phyloP scores from a whole-genome alignment of 176 grass and related monocot species.

The Metroxylon sagu region DNA sequence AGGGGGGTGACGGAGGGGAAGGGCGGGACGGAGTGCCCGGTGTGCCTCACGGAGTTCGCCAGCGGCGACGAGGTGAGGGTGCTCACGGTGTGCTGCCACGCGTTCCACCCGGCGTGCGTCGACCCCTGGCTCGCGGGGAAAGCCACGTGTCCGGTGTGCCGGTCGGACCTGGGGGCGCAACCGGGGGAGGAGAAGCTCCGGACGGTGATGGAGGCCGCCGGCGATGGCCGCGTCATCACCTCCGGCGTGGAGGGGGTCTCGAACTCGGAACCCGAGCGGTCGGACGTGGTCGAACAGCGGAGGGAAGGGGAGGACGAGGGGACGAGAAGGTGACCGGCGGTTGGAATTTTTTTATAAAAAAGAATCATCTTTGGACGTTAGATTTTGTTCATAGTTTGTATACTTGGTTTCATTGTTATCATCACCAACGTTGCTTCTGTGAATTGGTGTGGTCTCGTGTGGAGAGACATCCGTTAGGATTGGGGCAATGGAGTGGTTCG shows the following conservation, averaged over 20 bases:
- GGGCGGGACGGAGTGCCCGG: conserved; percentile 34
- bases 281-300: no score
- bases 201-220: background rate
- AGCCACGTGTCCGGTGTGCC: conserved; percentile 57
- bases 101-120: conserved; percentile 50
- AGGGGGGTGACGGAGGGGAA: background rate
- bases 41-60: conserved; percentile 52
- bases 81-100: conserved; percentile 53
- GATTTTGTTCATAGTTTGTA: no score
- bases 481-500: no score
- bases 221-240: background rate
- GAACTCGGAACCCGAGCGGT: background rate
- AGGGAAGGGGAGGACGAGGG: no score
- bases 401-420: no score
- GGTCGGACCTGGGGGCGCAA: conserved; percentile 25
- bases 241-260: background rate
- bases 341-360: no score
- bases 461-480: no score
- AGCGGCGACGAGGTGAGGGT: conserved; percentile 38
- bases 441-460: no score
- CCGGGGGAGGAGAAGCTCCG: background rate
- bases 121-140: conserved; percentile 47
- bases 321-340: no score
- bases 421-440: no score
- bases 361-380: no score